Evolutionary conservation across 169 alveolate species (phyloP).

Genomic region (Babesia bovis): DNA sequence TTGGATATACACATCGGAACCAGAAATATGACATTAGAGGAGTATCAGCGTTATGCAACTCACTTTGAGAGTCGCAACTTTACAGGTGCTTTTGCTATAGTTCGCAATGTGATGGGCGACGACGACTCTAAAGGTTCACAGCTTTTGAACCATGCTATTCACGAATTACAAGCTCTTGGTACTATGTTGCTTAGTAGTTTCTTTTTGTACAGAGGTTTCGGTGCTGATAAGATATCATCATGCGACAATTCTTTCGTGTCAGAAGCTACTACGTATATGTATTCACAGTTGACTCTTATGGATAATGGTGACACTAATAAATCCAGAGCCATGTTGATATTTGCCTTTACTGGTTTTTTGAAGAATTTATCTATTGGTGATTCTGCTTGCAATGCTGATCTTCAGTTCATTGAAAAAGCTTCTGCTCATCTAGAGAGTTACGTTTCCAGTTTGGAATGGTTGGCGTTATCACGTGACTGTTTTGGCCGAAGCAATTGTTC

Average conservation of each 20-base stretch:
- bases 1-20: conserved; percentile 29
- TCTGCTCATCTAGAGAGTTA: not conserved
- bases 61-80: conserved; percentile 4
- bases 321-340: not conserved
- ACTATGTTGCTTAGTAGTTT: conserved; percentile 24
- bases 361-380: not conserved
- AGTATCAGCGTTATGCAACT: conserved; percentile 22
- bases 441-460: conserved; percentile 24
- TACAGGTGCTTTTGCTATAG: conserved; percentile 8
- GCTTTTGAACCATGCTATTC: conserved; percentile 27
- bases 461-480: conserved; percentile 13
- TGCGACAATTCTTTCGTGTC: not conserved
- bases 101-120: conserved; percentile 12
- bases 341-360: conserved; percentile 13
- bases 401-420: not conserved
- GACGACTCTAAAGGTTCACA: conserved; percentile 16
- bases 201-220: conserved; percentile 7
- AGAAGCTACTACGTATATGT: conserved; percentile 2
- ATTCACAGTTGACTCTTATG: not conserved
- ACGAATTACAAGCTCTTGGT: conserved; percentile 27
- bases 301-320: not conserved
- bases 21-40: conserved; percentile 15
- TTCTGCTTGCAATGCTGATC: not conserved
- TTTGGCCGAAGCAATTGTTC: not conserved
- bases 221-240: not conserved